These are phyloP conservation scores for Fusarium pseudoanthophilum DNA, from an alignment of 2,329 filamentous ascomycete species.

Conservation along the genomic window DNA sequence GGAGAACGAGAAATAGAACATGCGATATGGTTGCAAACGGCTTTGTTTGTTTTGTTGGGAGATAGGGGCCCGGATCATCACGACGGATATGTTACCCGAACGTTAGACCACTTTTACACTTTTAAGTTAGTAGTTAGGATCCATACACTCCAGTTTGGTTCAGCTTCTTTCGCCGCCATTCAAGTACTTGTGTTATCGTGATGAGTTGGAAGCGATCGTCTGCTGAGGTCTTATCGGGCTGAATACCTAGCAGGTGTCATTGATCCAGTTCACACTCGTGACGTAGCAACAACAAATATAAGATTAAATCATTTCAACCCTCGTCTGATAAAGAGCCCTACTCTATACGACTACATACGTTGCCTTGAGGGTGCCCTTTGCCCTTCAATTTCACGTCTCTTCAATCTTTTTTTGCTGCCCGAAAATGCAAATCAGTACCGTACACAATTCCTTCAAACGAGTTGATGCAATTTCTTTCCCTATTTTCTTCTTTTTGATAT, in stretches of 20 bases:
- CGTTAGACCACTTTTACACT: slow-evolving; percentile 46
- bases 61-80: slow-evolving; percentile 42
- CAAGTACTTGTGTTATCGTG: not conserved
- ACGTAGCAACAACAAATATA: not conserved
- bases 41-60: slow-evolving; percentile 40
- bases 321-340: slow-evolving; percentile 10
- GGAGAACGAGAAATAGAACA: slow-evolving; percentile 33
- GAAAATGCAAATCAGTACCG: slow-evolving; percentile 25
- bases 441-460: slow-evolving; percentile 13
- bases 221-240: not conserved
- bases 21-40: slow-evolving; percentile 42
- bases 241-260: not conserved
- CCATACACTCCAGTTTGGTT: slow-evolving; percentile 43
- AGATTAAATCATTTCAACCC: slow-evolving; percentile 8
- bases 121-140: slow-evolving; percentile 43
- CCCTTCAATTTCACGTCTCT: slow-evolving; percentile 6
- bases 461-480: slow-evolving; percentile 26
- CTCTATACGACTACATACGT: slow-evolving; percentile 12
- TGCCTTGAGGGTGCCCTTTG: not conserved
- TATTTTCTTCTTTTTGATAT: slow-evolving; percentile 6
- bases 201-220: not conserved
- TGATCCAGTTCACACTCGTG: not conserved
- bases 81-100: slow-evolving; percentile 46
- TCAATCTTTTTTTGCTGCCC: slow-evolving; percentile 15
- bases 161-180: not conserved